Evolutionary conservation across 2,329 filamentous ascomycete species (phyloP).

Genomic region (Tolypocladium cylindrosporum): DNA sequence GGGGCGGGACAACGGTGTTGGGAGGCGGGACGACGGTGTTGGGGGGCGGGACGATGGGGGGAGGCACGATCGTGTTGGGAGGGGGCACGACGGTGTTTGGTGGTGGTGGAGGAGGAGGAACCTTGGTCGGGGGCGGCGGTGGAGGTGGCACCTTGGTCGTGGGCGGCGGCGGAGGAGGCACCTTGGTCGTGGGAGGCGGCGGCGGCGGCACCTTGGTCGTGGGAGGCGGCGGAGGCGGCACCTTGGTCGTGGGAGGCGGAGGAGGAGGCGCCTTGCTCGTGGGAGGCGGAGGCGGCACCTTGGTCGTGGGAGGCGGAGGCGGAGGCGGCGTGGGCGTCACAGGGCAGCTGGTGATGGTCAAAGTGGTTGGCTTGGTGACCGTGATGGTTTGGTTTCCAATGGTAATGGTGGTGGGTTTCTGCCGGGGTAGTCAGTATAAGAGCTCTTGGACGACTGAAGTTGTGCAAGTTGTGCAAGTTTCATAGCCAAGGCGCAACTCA

Average conservation of each 20-base stretch:
- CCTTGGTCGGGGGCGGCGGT: no score
- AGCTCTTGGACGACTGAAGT: no score
- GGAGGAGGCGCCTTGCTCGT: background rate
- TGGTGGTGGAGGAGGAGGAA: no score
- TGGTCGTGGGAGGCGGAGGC: background rate
- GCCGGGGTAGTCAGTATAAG: background rate
- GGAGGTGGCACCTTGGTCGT: no score
- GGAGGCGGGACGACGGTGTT: background rate
- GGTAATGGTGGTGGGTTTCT: constrained; percentile 21
- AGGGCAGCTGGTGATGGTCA: constrained; percentile 39
- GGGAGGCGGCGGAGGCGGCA: constrained; percentile 8
- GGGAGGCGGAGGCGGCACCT: constrained; percentile 1
- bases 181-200: background rate
- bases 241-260: background rate
- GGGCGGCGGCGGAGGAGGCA: background rate
- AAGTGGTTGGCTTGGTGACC: constrained; percentile 27
- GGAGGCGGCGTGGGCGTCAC: constrained; percentile 26
- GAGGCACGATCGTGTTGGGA: no score
- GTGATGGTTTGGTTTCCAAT: constrained; percentile 33
- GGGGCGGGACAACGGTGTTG: no score
- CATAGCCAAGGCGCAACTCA: constrained; percentile 13
- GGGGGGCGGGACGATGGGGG: background rate
- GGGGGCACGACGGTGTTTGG: background rate
- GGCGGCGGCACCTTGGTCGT: background rate
- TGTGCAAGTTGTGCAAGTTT: background rate